phyloP scores from a whole-genome alignment of 305 asterid genomes.

The Solanum aculeatissimum region DNA sequence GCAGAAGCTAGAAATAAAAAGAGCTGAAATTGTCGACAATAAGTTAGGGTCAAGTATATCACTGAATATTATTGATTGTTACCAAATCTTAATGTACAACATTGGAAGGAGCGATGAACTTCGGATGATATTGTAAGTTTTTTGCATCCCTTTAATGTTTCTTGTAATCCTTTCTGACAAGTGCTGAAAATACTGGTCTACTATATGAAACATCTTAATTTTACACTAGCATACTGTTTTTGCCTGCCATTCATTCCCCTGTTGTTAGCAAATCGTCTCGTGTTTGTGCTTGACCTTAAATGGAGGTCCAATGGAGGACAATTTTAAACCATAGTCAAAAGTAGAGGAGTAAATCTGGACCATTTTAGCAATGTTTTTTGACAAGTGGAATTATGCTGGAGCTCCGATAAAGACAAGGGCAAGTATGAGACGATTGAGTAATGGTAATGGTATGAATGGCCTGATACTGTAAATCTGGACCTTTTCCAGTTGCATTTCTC shows the following conservation, averaged over 20 bases:
- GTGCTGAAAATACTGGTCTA: background rate
- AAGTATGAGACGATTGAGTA: background rate
- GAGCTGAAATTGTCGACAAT: slow-evolving; percentile 9
- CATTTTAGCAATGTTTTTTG: background rate
- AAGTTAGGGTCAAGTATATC: background rate
- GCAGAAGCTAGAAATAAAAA: slow-evolving; percentile 82
- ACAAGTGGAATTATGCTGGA: background rate
- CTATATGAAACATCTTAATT: background rate
- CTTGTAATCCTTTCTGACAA: background rate
- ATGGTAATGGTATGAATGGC: background rate
- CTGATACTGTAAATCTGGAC: background rate
- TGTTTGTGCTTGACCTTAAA: background rate
- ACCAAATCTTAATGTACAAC: background rate
- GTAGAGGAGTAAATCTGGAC: background rate
- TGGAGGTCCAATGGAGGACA: background rate
- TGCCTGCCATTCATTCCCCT: background rate
- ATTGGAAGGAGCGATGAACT: background rate
- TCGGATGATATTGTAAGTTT: background rate
- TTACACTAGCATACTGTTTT: background rate
- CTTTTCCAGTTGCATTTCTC: background rate
- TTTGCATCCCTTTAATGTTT: background rate
- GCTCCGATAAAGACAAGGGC: background rate
- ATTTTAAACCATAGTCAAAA: background rate
- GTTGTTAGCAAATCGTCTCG: background rate
- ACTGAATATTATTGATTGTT: background rate